Conservation (phyloP, 176 grass and related monocot species). For the Rhynchospora tenuis region DNA sequence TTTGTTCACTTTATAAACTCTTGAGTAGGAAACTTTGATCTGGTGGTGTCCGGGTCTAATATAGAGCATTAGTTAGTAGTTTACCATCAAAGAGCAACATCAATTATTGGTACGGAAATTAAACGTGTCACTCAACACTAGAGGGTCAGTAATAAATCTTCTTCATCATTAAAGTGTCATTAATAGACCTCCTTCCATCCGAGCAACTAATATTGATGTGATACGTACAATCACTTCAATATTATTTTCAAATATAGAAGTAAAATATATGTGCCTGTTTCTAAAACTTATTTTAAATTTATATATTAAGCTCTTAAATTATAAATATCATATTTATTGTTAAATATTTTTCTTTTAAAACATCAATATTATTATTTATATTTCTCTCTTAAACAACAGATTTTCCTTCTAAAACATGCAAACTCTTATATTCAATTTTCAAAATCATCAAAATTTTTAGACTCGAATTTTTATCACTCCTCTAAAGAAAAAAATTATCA, state of each 20-base stretch:
- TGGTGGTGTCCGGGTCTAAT: background rate
- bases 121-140: background rate
- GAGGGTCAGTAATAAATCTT: background rate
- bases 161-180: background rate
- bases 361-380: no score
- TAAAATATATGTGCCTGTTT: background rate
- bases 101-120: background rate
- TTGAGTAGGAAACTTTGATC: background rate
- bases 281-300: background rate
- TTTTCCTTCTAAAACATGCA: no score
- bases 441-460: no score
- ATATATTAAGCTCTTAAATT: background rate
- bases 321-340: no score
- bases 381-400: no score
- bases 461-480: no score
- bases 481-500: no score
- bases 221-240: background rate
- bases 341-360: no score
- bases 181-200: background rate
- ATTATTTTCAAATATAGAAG: background rate
- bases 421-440: no score
- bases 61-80: background rate
- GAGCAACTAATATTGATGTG: slow-evolving; percentile 8
- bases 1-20: background rate
- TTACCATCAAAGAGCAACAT: background rate